Base-by-base conservation (phyloP, 2,329 filamentous ascomycete species). In the Ceratocystis papillata region DNA sequence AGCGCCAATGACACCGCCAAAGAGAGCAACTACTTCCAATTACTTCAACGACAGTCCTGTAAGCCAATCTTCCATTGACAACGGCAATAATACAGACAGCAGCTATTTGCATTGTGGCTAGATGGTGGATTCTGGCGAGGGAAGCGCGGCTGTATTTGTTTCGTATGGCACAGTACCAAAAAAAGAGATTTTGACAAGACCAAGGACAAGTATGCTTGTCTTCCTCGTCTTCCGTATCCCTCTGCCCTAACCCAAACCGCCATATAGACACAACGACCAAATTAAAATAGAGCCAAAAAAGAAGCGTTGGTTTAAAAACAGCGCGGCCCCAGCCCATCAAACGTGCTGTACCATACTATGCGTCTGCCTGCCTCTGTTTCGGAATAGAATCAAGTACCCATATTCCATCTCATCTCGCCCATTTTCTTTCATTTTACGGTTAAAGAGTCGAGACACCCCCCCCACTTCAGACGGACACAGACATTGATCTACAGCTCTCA, bases 391-490 rank as follows among this genome's bases (percentile, higher is more conserved):
- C n/a, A 53, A 25, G 30, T 53, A 22, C 6, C 50, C 50, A 55
- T 22, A 30, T 55, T 55, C 50, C 50, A 55, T 55, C 50, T 55
- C 50, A 25, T 25, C 50, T 28, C 10, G 37, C 37, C 12, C 10
- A n/a, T 48, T 55, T 5, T 25, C 12, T 20, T 22, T 25, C 2
- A 20, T 22, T 12, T 17, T 4, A 15, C 22, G 20, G 50, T 22
- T 28, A 30, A 8, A 55, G 12, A 30, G 28, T 15, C 22, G 25
- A 55, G n/a, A 55, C 7, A 55, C 50, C 6, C 37, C 37, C 37
- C 37, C 37, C 37, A 55, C 20, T 55, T 55, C 50, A 55, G 50
- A 55, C 50, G 50, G 50, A 55, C 50, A 55, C 50, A 55, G 50
- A 55, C 50, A 25, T 55, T 55, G 50, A 55, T 55, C 50, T 22